These are phyloP conservation scores for Trapa incisa DNA, from an alignment of 345 rosid genomes.

Conservation along the genomic window DNA sequence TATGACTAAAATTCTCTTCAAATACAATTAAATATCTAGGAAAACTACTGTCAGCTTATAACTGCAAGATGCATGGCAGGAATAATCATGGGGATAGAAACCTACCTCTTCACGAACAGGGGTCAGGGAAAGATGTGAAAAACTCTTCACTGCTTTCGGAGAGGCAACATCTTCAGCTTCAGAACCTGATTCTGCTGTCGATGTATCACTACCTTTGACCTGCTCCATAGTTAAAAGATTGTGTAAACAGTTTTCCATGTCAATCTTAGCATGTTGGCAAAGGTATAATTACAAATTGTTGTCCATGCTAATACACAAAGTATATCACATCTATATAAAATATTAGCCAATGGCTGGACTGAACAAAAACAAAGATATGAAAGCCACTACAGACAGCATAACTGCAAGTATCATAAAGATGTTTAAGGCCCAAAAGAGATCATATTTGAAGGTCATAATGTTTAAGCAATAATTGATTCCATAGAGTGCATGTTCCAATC, in stretches of 20 bases:
- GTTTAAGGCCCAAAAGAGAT: background rate
- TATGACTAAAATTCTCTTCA: background rate
- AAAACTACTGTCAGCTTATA: background rate
- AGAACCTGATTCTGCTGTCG: constrained; percentile 98
- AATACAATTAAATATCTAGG: background rate
- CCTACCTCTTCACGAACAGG: constrained; percentile 98
- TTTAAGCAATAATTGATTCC: background rate
- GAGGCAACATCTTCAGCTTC: constrained; percentile 90
- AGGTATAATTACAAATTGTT: background rate
- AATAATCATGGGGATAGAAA: background rate
- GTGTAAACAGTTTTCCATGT: background rate
- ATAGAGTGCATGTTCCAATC: background rate
- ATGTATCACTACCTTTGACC: constrained; percentile 91
- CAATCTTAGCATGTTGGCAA: background rate
- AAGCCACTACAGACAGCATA: background rate
- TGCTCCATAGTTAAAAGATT: constrained; percentile 18
- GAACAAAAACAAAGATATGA: background rate
- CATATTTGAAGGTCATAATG: background rate
- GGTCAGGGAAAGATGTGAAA: constrained; percentile 74
- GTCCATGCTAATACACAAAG: background rate
- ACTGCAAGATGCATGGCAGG: background rate
- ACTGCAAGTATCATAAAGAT: background rate
- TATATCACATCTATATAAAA: background rate
- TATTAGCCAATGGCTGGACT: background rate
- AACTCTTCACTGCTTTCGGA: constrained; percentile 78